Conservation (phyloP, 306 rosid genomes). For the Vicia sativa region DNA sequence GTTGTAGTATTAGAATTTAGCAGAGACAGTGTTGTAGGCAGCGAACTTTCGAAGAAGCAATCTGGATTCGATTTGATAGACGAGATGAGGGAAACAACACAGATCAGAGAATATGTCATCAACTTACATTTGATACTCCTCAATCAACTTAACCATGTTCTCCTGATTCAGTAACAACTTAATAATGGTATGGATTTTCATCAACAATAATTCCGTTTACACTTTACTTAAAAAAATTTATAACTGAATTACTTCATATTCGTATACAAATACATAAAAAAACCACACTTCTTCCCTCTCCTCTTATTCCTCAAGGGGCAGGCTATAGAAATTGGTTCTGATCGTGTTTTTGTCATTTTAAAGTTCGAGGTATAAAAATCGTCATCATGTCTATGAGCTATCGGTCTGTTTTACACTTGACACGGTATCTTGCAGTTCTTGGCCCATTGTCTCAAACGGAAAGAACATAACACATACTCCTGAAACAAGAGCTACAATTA, state of each 20-base stretch:
- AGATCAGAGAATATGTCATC: too few relatives aligned
- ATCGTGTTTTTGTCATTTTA: slow-evolving; percentile 9
- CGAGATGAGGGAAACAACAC: too few relatives aligned
- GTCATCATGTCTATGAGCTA: slow-evolving; percentile 12
- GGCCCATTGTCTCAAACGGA: slow-evolving; percentile 90
- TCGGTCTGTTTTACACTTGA: slow-evolving; percentile 35
- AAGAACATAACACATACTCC: slow-evolving; percentile 77
- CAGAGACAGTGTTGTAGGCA: too few relatives aligned
- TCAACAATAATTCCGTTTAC: neutral
- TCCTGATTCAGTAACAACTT: neutral
- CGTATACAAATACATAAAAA: neutral
- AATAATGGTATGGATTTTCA: slow-evolving; percentile 2
- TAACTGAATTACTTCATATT: neutral
- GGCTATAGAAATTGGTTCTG: neutral
- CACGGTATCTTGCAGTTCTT: slow-evolving; percentile 61
- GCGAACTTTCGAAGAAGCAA: too few relatives aligned
- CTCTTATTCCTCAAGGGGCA: neutral
- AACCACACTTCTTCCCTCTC: slow-evolving; percentile 4
- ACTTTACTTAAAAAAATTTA: neutral
- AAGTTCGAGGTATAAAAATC: neutral
- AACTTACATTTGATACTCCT: too few relatives aligned
- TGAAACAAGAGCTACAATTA: slow-evolving; percentile 66
- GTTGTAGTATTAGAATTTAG: too few relatives aligned
- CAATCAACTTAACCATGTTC: neutral
- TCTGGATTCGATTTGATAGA: too few relatives aligned